Evolutionary conservation across 1,139 yeast species (phyloP), one percentile per base, ranked within the genome.

Genomic region (Pichia sp.): DNA sequence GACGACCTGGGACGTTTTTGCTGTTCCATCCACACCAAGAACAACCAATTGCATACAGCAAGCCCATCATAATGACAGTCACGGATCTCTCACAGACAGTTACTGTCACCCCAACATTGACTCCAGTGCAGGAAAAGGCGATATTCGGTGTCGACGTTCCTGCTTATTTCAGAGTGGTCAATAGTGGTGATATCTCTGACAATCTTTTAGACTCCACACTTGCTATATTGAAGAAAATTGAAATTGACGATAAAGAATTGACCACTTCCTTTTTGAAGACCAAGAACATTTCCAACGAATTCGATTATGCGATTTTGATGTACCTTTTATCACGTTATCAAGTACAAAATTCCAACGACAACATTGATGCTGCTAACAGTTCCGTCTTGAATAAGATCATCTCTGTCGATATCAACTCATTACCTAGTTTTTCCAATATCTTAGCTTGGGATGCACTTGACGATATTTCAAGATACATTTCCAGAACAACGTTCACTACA

Each of bases 391-490:
- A 43, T 15, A 43, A 35, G 18, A 9, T 51, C 17, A 20, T 24
- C 7, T 12, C 35, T 14, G 19, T 42, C 18, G 51, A 46, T 24
- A 18, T 40, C 11, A 32, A 37, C 5, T 27, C 41, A n/a, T 44
- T 56, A 10, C 59, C 59, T 4, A 21, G 37, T 19, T 30, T 47
- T 15, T 40, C 52, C 3, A 55, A 53, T 35, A 8, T 55, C 8
- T 32, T 49, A 18, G 56, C 53, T 8, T 55, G 57, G 56, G 42
- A 48, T 19, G 32, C 32, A n/a, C 34, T 54, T 14, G 48, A 49
- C 8, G 31, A 42, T 41, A 34, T 39, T 32, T n/a, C 33, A 3
- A 1, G 14, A 8, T 15, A 24, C 38, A 8, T 45, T 14, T 32
- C 15, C 17, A 8, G 38, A 28, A n/a, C 44, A 4, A 18, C 30